phyloP scores from a whole-genome alignment of 345 rosid genomes.

The Excoecaria cochinchinensis region DNA sequence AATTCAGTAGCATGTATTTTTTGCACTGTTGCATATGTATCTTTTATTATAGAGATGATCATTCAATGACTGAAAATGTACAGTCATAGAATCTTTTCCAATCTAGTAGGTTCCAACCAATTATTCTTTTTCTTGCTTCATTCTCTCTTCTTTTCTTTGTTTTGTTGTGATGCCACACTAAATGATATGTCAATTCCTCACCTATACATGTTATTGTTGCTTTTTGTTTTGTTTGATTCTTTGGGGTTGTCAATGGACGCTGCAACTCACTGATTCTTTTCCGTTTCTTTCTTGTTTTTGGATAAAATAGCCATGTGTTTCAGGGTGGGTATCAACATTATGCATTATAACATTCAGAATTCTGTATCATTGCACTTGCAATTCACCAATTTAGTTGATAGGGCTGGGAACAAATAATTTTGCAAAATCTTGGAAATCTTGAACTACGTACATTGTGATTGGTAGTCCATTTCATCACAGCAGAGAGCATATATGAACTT shows the following conservation, averaged over 20 bases:
- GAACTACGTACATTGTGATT: neutral
- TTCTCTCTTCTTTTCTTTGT: constrained; percentile 8
- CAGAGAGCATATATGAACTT: too few relatives aligned
- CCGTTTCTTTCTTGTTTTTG: constrained; percentile 15
- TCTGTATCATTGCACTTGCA: neutral
- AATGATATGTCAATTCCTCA: constrained; percentile 4
- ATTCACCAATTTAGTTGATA: neutral
- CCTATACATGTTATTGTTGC: neutral
- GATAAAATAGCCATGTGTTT: constrained; percentile 16
- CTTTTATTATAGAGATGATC: neutral
- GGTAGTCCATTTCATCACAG: neutral
- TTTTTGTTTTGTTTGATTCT: constrained; percentile 3
- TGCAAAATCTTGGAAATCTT: constrained; percentile 7
- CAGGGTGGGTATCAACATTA: constrained; percentile 1
- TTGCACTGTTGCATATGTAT: neutral
- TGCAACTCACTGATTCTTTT: constrained; percentile 11
- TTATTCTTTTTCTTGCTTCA: neutral
- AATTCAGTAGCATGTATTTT: neutral
- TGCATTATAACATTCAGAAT: neutral
- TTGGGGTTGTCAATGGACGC: constrained; percentile 1
- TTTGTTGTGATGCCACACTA: neutral
- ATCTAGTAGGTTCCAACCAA: neutral
- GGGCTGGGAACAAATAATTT: neutral
- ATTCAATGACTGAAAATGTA: too few relatives aligned
- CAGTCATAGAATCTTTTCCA: neutral